These are phyloP conservation scores for Nymphaea colorata DNA, from an alignment of 164 flowering plant species.

Conservation along the genomic window DNA sequence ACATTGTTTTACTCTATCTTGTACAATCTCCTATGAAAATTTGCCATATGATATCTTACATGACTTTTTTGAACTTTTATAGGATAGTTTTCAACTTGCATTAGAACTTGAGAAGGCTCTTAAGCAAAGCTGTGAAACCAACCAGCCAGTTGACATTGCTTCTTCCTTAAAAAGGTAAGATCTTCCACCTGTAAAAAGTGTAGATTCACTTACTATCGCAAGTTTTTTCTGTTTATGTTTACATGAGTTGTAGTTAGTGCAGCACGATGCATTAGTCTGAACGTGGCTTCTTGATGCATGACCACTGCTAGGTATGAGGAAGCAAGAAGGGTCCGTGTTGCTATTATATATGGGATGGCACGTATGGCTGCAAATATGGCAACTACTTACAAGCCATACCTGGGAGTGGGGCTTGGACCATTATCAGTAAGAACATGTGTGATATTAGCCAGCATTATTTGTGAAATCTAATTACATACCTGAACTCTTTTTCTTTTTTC, in stretches of 20 bases:
- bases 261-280: not conserved
- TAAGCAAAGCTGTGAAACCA: slow-evolving; percentile 34
- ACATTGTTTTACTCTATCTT: not conserved
- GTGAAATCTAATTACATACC: not conserved
- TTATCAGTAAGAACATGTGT: slow-evolving; percentile 43
- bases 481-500: slow-evolving; percentile 6
- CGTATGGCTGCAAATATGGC: slow-evolving; percentile 96
- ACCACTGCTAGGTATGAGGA: slow-evolving; percentile 50
- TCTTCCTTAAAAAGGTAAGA: slow-evolving; percentile 59
- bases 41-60: not conserved
- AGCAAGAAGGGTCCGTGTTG: slow-evolving; percentile 72
- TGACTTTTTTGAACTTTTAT: slow-evolving; percentile 3
- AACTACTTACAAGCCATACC: slow-evolving; percentile 81
- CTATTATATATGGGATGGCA: slow-evolving; percentile 80
- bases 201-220: not conserved
- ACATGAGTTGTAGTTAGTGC: not conserved
- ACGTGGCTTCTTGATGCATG: not conserved
- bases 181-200: not conserved
- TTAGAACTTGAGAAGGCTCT: slow-evolving; percentile 79
- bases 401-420: slow-evolving; percentile 96
- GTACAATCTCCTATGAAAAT: too few relatives aligned
- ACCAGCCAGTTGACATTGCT: slow-evolving; percentile 45
- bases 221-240: not conserved
- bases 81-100: slow-evolving; percentile 92
- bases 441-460: not conserved